Evolutionary conservation across 1,139 yeast species (phyloP).

Genomic region (Blastobotrys petasosporus): DNA sequence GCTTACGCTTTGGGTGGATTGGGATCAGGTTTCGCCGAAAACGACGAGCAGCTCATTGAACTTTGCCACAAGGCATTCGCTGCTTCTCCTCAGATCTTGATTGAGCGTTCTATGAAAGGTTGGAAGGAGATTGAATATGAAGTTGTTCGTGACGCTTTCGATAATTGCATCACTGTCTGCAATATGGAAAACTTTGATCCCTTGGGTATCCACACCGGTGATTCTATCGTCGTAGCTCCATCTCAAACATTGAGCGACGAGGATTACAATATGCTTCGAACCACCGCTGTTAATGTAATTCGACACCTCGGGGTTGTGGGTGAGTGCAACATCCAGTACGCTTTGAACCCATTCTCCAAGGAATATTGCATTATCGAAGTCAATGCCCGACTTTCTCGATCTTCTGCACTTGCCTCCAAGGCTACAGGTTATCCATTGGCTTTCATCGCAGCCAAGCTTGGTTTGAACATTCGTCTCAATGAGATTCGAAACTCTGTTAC

Average conservation of each 20-base stretch:
- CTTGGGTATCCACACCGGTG: conserved; percentile 98
- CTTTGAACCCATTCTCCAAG: conserved; percentile 86
- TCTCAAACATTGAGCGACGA: conserved; percentile 96
- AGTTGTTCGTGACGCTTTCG: conserved; percentile 95
- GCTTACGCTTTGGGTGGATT: conserved; percentile 97
- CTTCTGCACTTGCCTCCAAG: conserved; percentile 97
- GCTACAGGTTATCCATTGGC: conserved; percentile 99
- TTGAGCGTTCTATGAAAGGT: conserved; percentile 96
- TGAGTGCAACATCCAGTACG: conserved; percentile 98
- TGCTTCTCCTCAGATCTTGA: conserved; percentile 90
- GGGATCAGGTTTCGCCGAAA: conserved; percentile 97
- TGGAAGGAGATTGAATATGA: conserved; percentile 99
- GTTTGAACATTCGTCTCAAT: conserved; percentile 86
- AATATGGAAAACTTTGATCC: conserved; percentile 99
- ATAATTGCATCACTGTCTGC: conserved; percentile 98
- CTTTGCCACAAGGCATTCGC: conserved; percentile 92
- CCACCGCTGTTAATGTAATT: conserved; percentile 95
- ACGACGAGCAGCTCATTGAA: conserved; percentile 73
- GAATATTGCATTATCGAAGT: conserved; percentile 98
- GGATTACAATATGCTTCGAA: conserved; percentile 96
- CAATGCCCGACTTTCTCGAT: conserved; percentile 94
- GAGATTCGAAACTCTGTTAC: conserved; percentile 94
- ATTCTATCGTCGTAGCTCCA: conserved; percentile 97
- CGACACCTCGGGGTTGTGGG: conserved; percentile 99
- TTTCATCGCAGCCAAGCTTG: conserved; percentile 95